Percentiles rank a stretch among this genome's conserved stretches.
Evolutionary conservation across 23 red algal genomes (phyloP).

Genomic region (Agarophyton chilense): DNA sequence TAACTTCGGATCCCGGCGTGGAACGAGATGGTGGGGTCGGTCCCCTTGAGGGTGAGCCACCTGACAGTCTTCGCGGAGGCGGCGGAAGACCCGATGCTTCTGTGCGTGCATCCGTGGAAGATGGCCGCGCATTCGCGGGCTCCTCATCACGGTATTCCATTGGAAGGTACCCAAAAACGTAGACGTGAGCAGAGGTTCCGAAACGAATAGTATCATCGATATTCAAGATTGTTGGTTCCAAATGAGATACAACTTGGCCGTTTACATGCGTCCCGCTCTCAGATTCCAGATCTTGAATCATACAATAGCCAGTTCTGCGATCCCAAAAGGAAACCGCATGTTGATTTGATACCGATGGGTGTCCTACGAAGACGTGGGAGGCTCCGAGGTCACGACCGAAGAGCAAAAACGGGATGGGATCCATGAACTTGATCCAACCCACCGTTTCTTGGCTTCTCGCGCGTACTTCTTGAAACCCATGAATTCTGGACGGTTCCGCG

Average conservation of each 20-base stretch:
- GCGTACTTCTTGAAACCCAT: conserved; percentile 14
- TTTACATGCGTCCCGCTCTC: conserved; percentile 28
- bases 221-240: background rate
- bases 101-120: background rate
- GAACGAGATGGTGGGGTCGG: background rate
- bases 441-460: conserved; percentile 6
- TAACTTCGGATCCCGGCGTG: background rate
- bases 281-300: conserved; percentile 49
- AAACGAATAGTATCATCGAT: conserved; percentile 1
- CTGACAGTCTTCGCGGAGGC: background rate
- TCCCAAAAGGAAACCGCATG: conserved; percentile 33
- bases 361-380: conserved; percentile 52
- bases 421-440: conserved; percentile 42
- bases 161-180: conserved; percentile 25
- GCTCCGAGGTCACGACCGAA: conserved; percentile 50
- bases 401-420: conserved; percentile 22
- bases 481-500: background rate
- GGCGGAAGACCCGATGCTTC: conserved; percentile 9
- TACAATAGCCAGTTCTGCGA: background rate
- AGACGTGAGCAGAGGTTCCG: conserved; percentile 14
- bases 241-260: background rate
- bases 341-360: conserved; percentile 36
- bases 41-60: background rate
- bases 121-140: background rate
- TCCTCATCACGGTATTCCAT: background rate